Evolutionary conservation across 805 yeast species (phyloP), one percentile per base, ranked within the genome.

Genomic region (Blastobotrys terrestris): DNA sequence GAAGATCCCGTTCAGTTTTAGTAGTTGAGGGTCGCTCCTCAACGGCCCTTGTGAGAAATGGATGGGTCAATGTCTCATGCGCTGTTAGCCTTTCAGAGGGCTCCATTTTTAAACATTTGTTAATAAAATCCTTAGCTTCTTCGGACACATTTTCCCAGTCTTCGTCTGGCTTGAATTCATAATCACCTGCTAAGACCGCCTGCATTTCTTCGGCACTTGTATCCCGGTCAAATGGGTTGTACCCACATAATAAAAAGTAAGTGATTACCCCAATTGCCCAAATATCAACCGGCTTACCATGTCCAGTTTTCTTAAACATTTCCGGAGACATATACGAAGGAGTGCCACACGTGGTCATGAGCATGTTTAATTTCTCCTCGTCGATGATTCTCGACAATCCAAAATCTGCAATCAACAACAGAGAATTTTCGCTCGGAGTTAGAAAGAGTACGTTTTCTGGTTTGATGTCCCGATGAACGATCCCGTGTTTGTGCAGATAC

Each of bases 241-340:
- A 85, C 1, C 91, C 91, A 55, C 85, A 76, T 14, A 83, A 73
- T 76, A 84, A 76, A 60, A 85, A 84, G 64, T 84, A 85, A 1
- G 84, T 76, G 35, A 84, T 70, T 2, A 85, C 89, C 1, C 91
- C 92, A 22, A 85, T 71, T 0, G 91, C 85, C 92, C 92, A 85
- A 31, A 85, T 73, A 62, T 85, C 92, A 2, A 84, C 84, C 2
- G 79, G 75, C 56, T 69, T 73, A 21, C 78, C 77, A 59, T 84
- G 85, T n/a, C 81, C 80, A 42, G 69, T 63, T 48, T 77, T 70
- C 14, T 71, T 65, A 51, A 79, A 71, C 42, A 85, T 74, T 62
- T 85, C 91, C 0, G 92, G 92, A 0, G 91, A 85, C 77, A 85
- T 80, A 66, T 85, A 85, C 18, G 87, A 82, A 4, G 85, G 76